phyloP scores from a whole-genome alignment of 768 basidiomycete genomes.

The Pleurotus pulmonarius region DNA sequence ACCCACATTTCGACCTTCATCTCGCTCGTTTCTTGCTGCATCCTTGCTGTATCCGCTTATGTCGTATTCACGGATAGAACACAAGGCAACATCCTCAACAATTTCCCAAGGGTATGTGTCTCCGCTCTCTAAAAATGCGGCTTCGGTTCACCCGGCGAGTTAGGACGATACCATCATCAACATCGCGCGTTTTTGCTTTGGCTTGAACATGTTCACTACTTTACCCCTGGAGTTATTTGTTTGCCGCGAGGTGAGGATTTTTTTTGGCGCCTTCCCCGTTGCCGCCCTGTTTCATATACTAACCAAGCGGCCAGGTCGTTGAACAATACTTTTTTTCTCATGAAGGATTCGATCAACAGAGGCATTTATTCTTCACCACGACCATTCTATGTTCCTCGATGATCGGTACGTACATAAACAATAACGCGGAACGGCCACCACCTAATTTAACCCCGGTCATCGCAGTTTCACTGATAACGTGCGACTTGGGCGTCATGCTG shows the following conservation, averaged over 20 bases:
- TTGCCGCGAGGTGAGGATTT: conserved; percentile 75
- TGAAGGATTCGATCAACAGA: conserved; percentile 73
- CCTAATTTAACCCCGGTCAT: not conserved
- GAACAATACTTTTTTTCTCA: conserved; percentile 96
- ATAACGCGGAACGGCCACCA: not conserved
- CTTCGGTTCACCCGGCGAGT: not conserved
- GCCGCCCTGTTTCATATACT: not conserved
- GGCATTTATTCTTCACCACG: conserved; percentile 91
- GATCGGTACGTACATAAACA: conserved; percentile 51
- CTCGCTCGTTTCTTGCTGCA: conserved; percentile 80
- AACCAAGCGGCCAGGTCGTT: conserved; percentile 58
- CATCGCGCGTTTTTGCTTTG: conserved; percentile 90
- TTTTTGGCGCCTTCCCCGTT: not conserved
- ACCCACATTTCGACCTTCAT: conserved; percentile 88
- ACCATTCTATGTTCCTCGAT: conserved; percentile 78
- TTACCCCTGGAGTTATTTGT: conserved; percentile 95
- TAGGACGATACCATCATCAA: conserved; percentile 89
- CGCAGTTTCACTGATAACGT: conserved; percentile 85
- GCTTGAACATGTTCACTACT: conserved; percentile 97
- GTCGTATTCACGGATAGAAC: conserved; percentile 88
- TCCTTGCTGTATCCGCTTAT: conserved; percentile 84
- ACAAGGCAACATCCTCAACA: conserved; percentile 95
- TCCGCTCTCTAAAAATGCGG: not conserved
- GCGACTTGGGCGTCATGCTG: conserved; percentile 96
- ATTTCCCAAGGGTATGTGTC: conserved; percentile 70